Evolutionary conservation across 805 yeast species (phyloP), one percentile per base, ranked within the genome.

Genomic region (Monosporozyma aerobia): DNA sequence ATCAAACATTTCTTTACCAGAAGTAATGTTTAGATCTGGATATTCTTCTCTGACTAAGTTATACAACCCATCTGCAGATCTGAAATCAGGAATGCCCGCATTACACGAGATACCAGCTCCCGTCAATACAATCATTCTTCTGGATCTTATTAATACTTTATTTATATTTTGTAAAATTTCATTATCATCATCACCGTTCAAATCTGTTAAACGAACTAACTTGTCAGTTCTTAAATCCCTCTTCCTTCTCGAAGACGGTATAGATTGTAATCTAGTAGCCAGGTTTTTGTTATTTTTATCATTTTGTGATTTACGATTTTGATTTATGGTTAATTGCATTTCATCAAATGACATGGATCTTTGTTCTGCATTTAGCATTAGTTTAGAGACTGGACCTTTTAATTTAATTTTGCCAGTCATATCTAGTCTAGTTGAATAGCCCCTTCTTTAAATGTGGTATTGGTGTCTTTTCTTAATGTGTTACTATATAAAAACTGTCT

Each of bases 101-200:
- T 87, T 88, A 65, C 97, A 89, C 14, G 97, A 88, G 54, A 92
- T 89, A 0, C 99, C 99, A 2, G 99, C 99, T 7, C 99, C 98
- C 0, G 97, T 90, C 51, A 90, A 73, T 3, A 87, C 76, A 22
- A 85, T 75, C n/a, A 83, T 71, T 60, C 77, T 81, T 51, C 77
- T 63, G 5, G 73, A 63, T 47, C 63, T 59, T 35, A 56, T 57
- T 23, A 70, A 51, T 23, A 57, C 44, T 45, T 58, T 65, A 50
- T 60, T 62, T 9, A 73, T 66, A 48, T 58, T 62, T 2, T 54
- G 37, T 27, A 68, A 51, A 9, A 52, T 50, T 32, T 54, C 58
- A 46, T 60, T 52, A 8, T 51, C 50, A 1, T 48, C 40, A n/a
- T 57, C 49, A 1, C 47, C 40, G n/a, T 57, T 48, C 37, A 64